Evolutionary conservation across 2,329 filamentous ascomycete genomes (phyloP), one percentile per base, ranked within the genome.

Genomic region (Aureobasidium zeae): DNA sequence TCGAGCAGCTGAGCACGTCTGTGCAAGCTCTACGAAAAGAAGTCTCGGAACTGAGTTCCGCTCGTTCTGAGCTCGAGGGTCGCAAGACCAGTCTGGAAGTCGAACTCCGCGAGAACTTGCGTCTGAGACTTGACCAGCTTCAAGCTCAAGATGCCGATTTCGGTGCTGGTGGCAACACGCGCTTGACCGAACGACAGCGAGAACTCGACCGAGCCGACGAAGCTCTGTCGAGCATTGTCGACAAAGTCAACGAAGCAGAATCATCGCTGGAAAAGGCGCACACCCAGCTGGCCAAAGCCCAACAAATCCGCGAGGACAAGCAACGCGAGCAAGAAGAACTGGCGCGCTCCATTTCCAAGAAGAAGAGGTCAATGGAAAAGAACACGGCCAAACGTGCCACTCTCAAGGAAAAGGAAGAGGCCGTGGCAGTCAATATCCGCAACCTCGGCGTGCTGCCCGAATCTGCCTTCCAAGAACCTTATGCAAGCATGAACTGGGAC

Each of bases 391-490:
- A 87, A 63, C 91, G 89, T 60, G 84, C 86, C 10, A 73, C 86
- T 3, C 70, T 93, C 49, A 82, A 77, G 12, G 75, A 81, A 35
- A 83, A 87, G 58, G 81, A 85, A 15, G 77, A 79, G 2, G 87
- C 94, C 55, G 86, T 84, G 50, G 81, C 81, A 48, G 83, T 86
- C 57, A 89, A 88, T 51, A 96, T 98, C 55, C 82, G 89, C 34
- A 87, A 94, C 52, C 72, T 98, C 5, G 91, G 91, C 52, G 88
- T 94, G 13, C 72, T 98, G 12, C 89, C 91, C 0, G 88, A 96
- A 49, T 88, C 95, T 56, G 87, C 89, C 0, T 91, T 94, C 59
- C 84, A 84, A 52, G 91, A 88, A 57, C 54, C 52, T 7, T 98
- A 94, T 60, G 79, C 85, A 57, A 82, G 81, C 53, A 83, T 86